These are phyloP conservation scores for Penicillium concentricum DNA, from an alignment of 2,329 filamentous ascomycete species.

Conservation along the genomic window DNA sequence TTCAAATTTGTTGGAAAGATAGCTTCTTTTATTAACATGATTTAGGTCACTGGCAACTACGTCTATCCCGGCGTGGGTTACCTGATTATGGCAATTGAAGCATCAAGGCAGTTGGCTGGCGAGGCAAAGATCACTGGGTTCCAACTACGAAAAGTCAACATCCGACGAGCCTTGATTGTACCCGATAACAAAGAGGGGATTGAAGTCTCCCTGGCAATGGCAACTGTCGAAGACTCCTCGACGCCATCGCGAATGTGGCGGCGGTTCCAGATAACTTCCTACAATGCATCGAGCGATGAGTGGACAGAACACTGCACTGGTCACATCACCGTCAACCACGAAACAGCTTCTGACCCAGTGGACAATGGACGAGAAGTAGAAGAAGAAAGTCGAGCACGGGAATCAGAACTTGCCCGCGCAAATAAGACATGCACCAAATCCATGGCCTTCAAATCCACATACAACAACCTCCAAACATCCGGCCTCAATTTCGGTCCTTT, in stretches of 20 bases:
- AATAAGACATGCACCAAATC: slow-evolving; percentile 20
- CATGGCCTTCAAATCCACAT: slow-evolving; percentile 24
- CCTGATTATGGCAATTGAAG: slow-evolving; percentile 32
- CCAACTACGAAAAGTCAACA: slow-evolving; percentile 24
- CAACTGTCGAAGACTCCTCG: slow-evolving; percentile 19
- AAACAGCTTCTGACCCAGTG: neutral
- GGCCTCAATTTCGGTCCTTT: slow-evolving; percentile 33
- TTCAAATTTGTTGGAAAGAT: neutral
- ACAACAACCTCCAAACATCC: slow-evolving; percentile 27
- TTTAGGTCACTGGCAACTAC: slow-evolving; percentile 19
- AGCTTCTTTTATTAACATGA: neutral
- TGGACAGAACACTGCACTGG: slow-evolving; percentile 40
- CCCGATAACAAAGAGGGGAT: slow-evolving; percentile 33
- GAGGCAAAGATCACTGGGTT: slow-evolving; percentile 15
- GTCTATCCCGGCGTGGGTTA: slow-evolving; percentile 32
- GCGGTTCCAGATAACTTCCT: slow-evolving; percentile 33
- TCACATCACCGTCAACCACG: slow-evolving; percentile 26
- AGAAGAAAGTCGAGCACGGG: slow-evolving; percentile 17
- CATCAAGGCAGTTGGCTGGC: slow-evolving; percentile 24
- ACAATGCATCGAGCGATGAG: slow-evolving; percentile 25
- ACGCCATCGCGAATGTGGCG: slow-evolving; percentile 25
- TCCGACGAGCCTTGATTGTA: slow-evolving; percentile 30
- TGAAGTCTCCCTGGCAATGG: slow-evolving; percentile 30
- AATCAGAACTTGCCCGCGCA: slow-evolving; percentile 10
- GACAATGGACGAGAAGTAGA: slow-evolving; percentile 12